Evolutionary conservation across 1,284 basidiomycete species (phyloP).

Genomic region (Erythrobasidium hasegawianum): DNA sequence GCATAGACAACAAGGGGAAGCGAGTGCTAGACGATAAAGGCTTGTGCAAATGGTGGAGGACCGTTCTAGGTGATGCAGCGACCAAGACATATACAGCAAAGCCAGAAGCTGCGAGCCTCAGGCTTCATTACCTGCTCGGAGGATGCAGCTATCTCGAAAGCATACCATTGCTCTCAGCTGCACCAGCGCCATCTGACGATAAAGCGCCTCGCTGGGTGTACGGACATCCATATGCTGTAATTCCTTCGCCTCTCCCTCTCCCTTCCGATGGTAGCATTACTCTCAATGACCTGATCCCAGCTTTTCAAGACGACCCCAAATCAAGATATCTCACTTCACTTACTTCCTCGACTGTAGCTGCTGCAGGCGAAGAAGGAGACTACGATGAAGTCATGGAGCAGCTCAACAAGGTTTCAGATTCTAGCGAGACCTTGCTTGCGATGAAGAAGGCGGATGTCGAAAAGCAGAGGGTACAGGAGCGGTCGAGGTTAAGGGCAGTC

Average conservation of each 20-base stretch:
- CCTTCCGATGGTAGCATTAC: constrained; percentile 41
- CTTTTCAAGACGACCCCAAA: constrained; percentile 89
- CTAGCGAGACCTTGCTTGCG: constrained; percentile 45
- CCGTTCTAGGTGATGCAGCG: constrained; percentile 60
- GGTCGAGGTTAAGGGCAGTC: constrained; percentile 41
- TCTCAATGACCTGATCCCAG: constrained; percentile 72
- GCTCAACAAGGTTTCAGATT: constrained; percentile 55
- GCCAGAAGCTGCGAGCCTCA: constrained; percentile 60
- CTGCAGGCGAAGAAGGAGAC: constrained; percentile 61
- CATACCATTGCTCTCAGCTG: constrained; percentile 47
- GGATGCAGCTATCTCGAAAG: constrained; percentile 43
- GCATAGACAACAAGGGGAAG: constrained; percentile 69
- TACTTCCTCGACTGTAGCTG: constrained; percentile 51
- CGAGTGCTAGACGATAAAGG: constrained; percentile 70
- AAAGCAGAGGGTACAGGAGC: constrained; percentile 38
- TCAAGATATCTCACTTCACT: constrained; percentile 84
- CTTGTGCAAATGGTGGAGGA: constrained; percentile 91
- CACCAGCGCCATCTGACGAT: background rate
- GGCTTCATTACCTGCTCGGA: constrained; percentile 54
- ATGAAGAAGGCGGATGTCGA: constrained; percentile 34
- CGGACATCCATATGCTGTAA: constrained; percentile 66
- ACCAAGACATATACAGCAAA: constrained; percentile 9
- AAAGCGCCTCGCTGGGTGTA: constrained; percentile 59
- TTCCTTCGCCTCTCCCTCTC: constrained; percentile 59
- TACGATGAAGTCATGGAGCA: constrained; percentile 54